Percentiles rank a stretch among this genome's conserved stretches.
These are phyloP conservation scores for Aschersonia sp. DNA, from an alignment of 2,329 filamentous ascomycete species.

Conservation along the genomic window DNA sequence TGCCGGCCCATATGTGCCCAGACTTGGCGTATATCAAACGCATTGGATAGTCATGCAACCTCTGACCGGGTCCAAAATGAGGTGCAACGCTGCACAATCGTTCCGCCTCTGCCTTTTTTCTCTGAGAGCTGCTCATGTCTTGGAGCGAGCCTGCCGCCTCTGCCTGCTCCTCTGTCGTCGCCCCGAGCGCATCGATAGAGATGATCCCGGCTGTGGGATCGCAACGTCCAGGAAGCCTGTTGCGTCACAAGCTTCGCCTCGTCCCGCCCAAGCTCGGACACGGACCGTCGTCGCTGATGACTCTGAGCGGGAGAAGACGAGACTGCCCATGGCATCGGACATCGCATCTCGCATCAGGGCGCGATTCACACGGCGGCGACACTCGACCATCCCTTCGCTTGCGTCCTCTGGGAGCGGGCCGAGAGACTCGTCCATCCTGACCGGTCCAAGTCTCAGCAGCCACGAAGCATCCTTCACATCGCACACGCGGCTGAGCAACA, in stretches of 20 bases:
- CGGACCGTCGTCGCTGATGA: background rate
- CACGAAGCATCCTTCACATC: constrained; percentile 3
- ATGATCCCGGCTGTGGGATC: background rate
- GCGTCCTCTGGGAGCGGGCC: constrained; percentile 14
- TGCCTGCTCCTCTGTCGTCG: background rate
- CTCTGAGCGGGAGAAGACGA: constrained; percentile 2
- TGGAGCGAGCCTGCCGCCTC: background rate
- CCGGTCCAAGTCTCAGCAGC: constrained; percentile 3
- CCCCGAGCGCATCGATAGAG: background rate
- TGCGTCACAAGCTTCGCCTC: background rate
- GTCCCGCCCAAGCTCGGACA: background rate
- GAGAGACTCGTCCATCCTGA: constrained; percentile 9
- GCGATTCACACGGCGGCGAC: constrained; percentile 26
- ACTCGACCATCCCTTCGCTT: constrained; percentile 23
- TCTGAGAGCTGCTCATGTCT: too few species aligned
- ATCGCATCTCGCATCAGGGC: constrained; percentile 31
- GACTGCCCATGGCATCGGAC: constrained; percentile 23
- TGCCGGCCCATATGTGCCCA: background rate
- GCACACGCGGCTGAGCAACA: background rate
- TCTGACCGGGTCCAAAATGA: too few species aligned
- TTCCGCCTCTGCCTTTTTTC: too few species aligned
- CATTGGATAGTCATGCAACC: background rate
- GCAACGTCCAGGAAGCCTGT: background rate
- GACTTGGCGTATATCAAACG: background rate
- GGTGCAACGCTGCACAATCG: too few species aligned